Conservation (phyloP, 805 yeast genomes). For the Saccharomycopsis sp. region DNA sequence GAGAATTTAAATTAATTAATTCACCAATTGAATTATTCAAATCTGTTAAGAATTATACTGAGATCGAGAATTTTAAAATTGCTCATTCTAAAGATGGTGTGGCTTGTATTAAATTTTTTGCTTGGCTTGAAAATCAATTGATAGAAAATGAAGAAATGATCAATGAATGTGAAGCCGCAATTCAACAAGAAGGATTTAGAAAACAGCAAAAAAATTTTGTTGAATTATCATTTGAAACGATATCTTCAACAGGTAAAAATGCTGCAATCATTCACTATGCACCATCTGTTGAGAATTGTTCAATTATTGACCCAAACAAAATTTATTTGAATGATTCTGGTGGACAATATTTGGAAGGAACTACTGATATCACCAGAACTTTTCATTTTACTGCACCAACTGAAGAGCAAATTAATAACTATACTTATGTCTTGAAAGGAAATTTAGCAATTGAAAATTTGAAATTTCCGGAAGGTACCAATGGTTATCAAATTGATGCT, state of each 20-base stretch:
- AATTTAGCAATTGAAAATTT: conserved; percentile 80
- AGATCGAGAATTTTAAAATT: conserved; percentile 58
- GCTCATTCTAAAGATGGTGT: conserved; percentile 85
- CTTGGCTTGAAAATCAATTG: conserved; percentile 74
- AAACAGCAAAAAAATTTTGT: conserved; percentile 46
- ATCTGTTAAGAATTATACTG: conserved; percentile 67
- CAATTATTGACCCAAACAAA: conserved; percentile 56
- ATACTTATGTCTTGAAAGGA: conserved; percentile 86
- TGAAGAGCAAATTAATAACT: conserved; percentile 53
- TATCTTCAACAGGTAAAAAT: conserved; percentile 69
- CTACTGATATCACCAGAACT: conserved; percentile 93
- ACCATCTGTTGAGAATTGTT: conserved; percentile 52
- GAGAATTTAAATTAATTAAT: conserved; percentile 34
- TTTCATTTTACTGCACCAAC: conserved; percentile 57
- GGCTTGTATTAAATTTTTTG: conserved; percentile 62
- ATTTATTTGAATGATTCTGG: conserved; percentile 85
- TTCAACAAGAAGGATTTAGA: conserved; percentile 50
- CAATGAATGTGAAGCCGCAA: conserved; percentile 61
- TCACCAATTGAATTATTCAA: conserved; percentile 66
- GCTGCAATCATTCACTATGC: conserved; percentile 72
- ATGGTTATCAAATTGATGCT: conserved; percentile 71
- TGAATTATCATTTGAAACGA: conserved; percentile 70
- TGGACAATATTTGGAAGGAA: conserved; percentile 87
- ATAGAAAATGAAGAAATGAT: conserved; percentile 34
- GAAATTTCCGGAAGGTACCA: conserved; percentile 67